These are phyloP conservation scores for Globisporangium ultimum DNA, from an alignment of 352 stramenopile species.

Conservation along the genomic window DNA sequence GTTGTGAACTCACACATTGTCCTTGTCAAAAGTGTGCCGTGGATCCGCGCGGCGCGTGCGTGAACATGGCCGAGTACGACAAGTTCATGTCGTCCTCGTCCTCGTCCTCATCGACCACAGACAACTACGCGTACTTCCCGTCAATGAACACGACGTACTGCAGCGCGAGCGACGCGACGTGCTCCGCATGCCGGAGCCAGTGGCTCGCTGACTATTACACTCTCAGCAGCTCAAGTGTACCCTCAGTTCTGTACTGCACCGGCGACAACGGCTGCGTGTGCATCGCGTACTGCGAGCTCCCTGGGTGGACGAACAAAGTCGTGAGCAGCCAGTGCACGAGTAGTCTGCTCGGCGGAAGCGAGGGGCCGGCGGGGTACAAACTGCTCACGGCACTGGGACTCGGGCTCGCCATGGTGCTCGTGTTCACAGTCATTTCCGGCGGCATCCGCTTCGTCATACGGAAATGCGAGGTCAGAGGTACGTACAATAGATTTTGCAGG, in stretches of 20 bases:
- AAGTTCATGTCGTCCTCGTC: conserved; percentile 18
- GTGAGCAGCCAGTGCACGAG: conserved; percentile 23
- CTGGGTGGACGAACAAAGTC: conserved; percentile 20
- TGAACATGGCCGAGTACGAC: conserved; percentile 32
- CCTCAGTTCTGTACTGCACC: conserved; percentile 24
- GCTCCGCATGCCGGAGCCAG: conserved; percentile 15
- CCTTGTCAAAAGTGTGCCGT: conserved; percentile 21
- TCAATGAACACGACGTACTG: conserved; percentile 38
- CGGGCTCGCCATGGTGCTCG: conserved; percentile 1
- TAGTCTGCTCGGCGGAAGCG: not conserved
- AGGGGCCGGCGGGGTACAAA: not conserved
- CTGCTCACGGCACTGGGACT: conserved; percentile 1
- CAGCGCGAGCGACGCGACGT: conserved; percentile 29
- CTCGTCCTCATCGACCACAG: conserved; percentile 31
- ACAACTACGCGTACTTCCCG: conserved; percentile 39
- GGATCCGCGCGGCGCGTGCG: conserved; percentile 28
- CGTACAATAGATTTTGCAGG: not conserved
- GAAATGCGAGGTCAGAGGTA: conserved; percentile 9
- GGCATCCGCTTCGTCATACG: conserved; percentile 12
- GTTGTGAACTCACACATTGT: too few species aligned
- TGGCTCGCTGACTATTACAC: conserved; percentile 27
- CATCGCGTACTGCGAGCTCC: conserved; percentile 30
- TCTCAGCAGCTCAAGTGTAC: conserved; percentile 14
- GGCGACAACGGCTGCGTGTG: conserved; percentile 40
- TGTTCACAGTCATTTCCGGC: conserved; percentile 1